Evolutionary conservation across 768 basidiomycete species (phyloP).

Genomic region (Paxillus ammoniavirescens): DNA sequence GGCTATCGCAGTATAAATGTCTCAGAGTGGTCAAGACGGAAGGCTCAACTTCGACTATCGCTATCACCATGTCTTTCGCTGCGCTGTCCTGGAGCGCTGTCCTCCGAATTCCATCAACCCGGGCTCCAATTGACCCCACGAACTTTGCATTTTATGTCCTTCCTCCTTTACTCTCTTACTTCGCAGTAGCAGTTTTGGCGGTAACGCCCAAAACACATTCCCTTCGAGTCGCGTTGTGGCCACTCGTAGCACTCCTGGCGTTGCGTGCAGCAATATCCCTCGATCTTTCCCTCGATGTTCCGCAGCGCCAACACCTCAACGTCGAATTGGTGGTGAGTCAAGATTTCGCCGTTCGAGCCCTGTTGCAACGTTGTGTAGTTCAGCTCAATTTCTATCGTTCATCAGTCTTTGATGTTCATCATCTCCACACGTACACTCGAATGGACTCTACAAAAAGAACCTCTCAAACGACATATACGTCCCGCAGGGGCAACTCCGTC

Average conservation of each 20-base stretch:
- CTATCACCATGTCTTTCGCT: not conserved
- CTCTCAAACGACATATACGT: slow-evolving; percentile 11
- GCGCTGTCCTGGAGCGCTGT: not conserved
- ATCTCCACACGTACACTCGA: slow-evolving; percentile 14
- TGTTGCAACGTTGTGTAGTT: not conserved
- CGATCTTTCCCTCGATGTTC: slow-evolving; percentile 2
- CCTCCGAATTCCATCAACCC: slow-evolving; percentile 7
- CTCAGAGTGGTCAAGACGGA: too few relatives aligned
- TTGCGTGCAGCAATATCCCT: slow-evolving; percentile 34
- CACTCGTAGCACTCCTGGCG: slow-evolving; percentile 41
- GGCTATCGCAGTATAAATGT: too few relatives aligned
- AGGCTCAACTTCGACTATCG: too few relatives aligned
- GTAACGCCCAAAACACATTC: slow-evolving; percentile 42
- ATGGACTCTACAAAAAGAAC: slow-evolving; percentile 14
- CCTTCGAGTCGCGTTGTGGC: slow-evolving; percentile 46
- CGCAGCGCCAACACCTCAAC: slow-evolving; percentile 3
- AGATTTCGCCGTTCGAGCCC: too few relatives aligned
- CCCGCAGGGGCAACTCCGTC: slow-evolving; percentile 3
- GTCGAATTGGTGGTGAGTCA: slow-evolving; percentile 10
- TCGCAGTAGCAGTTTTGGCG: slow-evolving; percentile 48
- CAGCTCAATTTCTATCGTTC: not conserved
- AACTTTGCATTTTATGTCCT: slow-evolving; percentile 38
- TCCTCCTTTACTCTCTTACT: slow-evolving; percentile 45
- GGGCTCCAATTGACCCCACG: slow-evolving; percentile 28
- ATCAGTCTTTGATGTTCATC: slow-evolving; percentile 14